Evolutionary conservation across 2,329 filamentous ascomycete genomes (phyloP).

Genomic region (Fusarium sterilihyphosum): DNA sequence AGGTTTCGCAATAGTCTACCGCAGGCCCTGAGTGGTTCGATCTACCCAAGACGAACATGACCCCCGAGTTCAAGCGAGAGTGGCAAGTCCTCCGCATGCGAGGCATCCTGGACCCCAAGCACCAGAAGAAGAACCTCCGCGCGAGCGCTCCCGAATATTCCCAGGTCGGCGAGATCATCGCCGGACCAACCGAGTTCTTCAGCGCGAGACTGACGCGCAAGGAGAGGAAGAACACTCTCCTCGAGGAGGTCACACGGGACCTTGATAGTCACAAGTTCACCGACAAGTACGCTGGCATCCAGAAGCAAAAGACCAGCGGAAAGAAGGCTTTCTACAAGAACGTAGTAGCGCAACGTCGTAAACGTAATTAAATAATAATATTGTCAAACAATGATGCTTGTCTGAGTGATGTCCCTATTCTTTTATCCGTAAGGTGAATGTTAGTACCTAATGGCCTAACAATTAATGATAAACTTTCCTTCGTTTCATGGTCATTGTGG

Average conservation of each 20-base stretch:
- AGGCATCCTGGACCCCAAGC: slow-evolving; percentile 87
- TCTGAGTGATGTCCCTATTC: not conserved
- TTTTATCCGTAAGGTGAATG: not conserved
- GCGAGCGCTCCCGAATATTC: slow-evolving; percentile 77
- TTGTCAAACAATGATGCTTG: not conserved
- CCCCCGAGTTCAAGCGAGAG: slow-evolving; percentile 86
- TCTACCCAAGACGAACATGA: slow-evolving; percentile 84
- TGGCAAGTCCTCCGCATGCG: slow-evolving; percentile 91
- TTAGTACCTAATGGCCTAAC: not conserved
- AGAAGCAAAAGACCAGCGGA: slow-evolving; percentile 83
- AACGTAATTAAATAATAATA: slow-evolving; percentile 36
- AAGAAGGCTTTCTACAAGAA: slow-evolving; percentile 92
- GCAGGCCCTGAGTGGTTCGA: slow-evolving; percentile 89
- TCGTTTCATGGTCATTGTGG: not conserved
- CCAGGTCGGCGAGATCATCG: slow-evolving; percentile 87
- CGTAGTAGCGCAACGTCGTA: slow-evolving; percentile 62
- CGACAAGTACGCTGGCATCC: slow-evolving; percentile 87
- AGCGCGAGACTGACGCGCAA: slow-evolving; percentile 84
- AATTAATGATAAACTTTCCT: not conserved
- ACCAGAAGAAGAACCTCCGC: slow-evolving; percentile 90
- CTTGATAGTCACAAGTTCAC: slow-evolving; percentile 75
- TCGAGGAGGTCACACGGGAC: slow-evolving; percentile 77
- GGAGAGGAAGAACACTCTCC: slow-evolving; percentile 86
- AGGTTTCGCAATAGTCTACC: slow-evolving; percentile 55
- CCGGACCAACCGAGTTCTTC: slow-evolving; percentile 89